phyloP scores from a whole-genome alignment of 495 filamentous ascomycete genomes.

The Aspergillus wentii region DNA sequence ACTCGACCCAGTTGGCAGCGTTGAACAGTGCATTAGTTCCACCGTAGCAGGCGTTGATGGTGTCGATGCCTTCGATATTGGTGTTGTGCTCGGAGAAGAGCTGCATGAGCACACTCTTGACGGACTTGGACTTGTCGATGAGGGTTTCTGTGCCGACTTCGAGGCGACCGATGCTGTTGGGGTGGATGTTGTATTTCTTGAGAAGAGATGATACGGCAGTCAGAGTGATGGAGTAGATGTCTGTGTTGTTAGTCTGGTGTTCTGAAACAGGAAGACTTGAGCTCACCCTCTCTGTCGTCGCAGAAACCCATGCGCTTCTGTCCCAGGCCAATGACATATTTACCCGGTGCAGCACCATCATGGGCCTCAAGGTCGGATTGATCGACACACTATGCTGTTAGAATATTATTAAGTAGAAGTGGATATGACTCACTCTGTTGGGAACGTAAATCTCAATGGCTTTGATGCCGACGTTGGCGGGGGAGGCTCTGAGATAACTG shows the following conservation, averaged over 20 bases:
- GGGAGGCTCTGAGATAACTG: too few relatives aligned
- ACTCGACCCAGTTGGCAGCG: constrained; percentile 95
- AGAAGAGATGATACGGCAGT: constrained; percentile 85
- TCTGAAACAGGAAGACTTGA: background rate
- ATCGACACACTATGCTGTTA: constrained; percentile 92
- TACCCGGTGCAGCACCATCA: constrained; percentile 89
- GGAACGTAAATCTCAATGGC: constrained; percentile 99
- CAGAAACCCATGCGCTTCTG: constrained; percentile 99
- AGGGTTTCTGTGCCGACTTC: constrained; percentile 98
- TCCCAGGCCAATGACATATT: constrained; percentile 98
- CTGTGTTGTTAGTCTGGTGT: too few relatives aligned
- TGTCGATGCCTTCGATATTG: constrained; percentile 96
- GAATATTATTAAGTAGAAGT: too few relatives aligned
- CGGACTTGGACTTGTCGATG: constrained; percentile 98
- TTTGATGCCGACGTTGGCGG: constrained; percentile 98
- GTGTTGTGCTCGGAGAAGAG: constrained; percentile 81
- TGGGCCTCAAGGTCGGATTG: constrained; percentile 95
- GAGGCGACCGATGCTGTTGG: constrained; percentile 82
- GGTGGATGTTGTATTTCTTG: constrained; percentile 90
- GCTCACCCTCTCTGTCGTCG: constrained; percentile 93
- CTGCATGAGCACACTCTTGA: constrained; percentile 99
- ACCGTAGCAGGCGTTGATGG: constrained; percentile 96
- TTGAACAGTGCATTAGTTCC: constrained; percentile 98
- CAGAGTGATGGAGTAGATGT: constrained; percentile 96
- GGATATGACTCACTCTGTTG: constrained; percentile 79